Percentiles rank a stretch among this genome's conserved stretches.
Conservation (phyloP, 2,329 filamentous ascomycete genomes). For the Cladosporium austrohemisphaericum region DNA sequence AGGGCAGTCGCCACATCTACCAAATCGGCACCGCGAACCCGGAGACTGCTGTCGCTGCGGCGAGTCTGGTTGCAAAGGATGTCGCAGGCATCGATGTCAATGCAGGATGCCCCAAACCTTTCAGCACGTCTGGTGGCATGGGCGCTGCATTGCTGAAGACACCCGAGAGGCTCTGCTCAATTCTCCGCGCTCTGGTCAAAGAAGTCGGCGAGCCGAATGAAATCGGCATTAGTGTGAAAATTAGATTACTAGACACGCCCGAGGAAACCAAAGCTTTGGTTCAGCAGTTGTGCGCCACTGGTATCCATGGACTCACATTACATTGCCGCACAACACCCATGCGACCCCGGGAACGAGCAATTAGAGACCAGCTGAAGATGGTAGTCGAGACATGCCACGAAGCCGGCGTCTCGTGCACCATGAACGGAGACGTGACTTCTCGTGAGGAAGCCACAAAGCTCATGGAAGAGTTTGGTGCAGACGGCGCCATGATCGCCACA, state of each 20-base stretch:
- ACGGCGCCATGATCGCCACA: conserved; percentile 96
- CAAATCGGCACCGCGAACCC: conserved; percentile 88
- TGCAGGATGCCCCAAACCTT: conserved; percentile 96
- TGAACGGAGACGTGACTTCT: conserved; percentile 87
- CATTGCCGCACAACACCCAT: conserved; percentile 97
- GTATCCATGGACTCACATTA: conserved; percentile 86
- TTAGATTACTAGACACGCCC: conserved; percentile 75
- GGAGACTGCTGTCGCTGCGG: conserved; percentile 76
- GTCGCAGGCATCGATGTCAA: conserved; percentile 96
- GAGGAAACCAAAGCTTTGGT: conserved; percentile 76
- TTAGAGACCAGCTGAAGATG: conserved; percentile 82
- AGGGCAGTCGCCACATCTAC: conserved; percentile 75
- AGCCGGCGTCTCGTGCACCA: conserved; percentile 83
- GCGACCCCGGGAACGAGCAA: conserved; percentile 82
- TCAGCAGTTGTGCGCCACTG: conserved; percentile 72
- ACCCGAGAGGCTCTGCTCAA: conserved; percentile 77
- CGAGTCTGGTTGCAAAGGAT: conserved; percentile 76
- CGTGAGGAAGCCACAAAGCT: conserved; percentile 69
- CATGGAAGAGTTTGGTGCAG: conserved; percentile 74
- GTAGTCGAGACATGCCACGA: conserved; percentile 75
- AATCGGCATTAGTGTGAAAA: conserved; percentile 96
- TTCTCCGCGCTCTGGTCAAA: conserved; percentile 76
- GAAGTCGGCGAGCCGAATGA: conserved; percentile 73
- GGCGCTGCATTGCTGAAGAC: conserved; percentile 84
- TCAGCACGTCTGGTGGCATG: conserved; percentile 92